Percentiles rank a stretch among this genome's conserved stretches.
Evolutionary conservation across 768 basidiomycete genomes (phyloP).

Genomic region (Boletus edulis): DNA sequence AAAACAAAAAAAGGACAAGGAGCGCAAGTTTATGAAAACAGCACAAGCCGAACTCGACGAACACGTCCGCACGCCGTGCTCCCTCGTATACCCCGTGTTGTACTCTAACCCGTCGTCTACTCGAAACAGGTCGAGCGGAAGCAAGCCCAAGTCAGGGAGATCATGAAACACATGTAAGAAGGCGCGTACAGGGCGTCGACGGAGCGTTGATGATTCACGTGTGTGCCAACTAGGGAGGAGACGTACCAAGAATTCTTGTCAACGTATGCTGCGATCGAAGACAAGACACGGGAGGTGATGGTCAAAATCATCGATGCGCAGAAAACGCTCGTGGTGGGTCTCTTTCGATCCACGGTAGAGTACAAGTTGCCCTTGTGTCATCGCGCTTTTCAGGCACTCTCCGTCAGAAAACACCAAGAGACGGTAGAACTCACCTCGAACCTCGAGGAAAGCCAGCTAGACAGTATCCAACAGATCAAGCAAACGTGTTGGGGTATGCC

Average conservation of each 20-base stretch:
- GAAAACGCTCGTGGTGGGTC: slow-evolving; percentile 25
- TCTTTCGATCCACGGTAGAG: background rate
- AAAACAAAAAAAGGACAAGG: slow-evolving; percentile 28
- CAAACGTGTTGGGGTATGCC: slow-evolving; percentile 20
- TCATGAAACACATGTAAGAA: slow-evolving; percentile 26
- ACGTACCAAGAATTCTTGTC: slow-evolving; percentile 26
- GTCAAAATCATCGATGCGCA: slow-evolving; percentile 24
- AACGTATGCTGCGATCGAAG: slow-evolving; percentile 23
- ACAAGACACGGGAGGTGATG: slow-evolving; percentile 27
- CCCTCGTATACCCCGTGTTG: background rate
- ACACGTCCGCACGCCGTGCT: slow-evolving; percentile 11
- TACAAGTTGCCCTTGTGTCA: no score
- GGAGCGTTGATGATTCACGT: no score
- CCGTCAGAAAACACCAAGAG: slow-evolving; percentile 29
- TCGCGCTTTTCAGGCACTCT: slow-evolving; percentile 17
- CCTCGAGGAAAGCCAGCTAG: slow-evolving; percentile 24
- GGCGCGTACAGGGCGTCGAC: background rate
- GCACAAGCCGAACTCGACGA: slow-evolving; percentile 25
- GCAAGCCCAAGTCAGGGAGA: slow-evolving; percentile 12
- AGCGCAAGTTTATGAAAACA: slow-evolving; percentile 20
- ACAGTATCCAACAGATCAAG: slow-evolving; percentile 21
- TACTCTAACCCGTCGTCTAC: no score
- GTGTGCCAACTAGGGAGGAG: slow-evolving; percentile 16
- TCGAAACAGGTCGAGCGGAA: slow-evolving; percentile 21
- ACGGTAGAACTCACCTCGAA: slow-evolving; percentile 17